phyloP scores from a whole-genome alignment of 1,284 basidiomycete species.

The Nidula niveotomentosa region DNA sequence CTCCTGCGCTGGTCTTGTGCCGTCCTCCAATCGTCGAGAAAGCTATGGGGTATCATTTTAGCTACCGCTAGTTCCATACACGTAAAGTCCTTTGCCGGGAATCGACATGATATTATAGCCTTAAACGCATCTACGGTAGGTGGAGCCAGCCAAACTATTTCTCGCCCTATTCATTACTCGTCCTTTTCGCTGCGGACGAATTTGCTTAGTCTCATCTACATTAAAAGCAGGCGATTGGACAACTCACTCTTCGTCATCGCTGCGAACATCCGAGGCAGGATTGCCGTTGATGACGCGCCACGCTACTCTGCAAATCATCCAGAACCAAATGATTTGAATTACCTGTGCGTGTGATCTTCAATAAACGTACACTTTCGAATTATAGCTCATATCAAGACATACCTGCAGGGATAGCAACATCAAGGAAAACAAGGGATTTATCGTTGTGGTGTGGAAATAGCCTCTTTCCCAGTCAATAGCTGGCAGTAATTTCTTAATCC shows the following conservation, averaged over 20 bases:
- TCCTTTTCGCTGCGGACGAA: neutral
- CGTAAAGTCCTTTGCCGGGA: no score
- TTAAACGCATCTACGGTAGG: neutral
- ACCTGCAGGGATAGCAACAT: conserved; percentile 71
- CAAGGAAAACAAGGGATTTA: conserved; percentile 49
- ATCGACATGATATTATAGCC: no score
- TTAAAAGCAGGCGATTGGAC: neutral
- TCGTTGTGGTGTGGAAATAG: conserved; percentile 49
- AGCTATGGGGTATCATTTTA: no score
- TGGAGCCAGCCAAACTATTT: neutral
- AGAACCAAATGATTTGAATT: conserved; percentile 84
- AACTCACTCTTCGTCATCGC: conserved; percentile 72
- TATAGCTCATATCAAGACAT: conserved; percentile 2
- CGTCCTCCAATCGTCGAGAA: no score
- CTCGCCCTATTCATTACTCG: neutral
- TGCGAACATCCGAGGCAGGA: conserved; percentile 83
- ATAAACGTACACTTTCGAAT: no score
- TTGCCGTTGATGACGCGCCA: conserved; percentile 77
- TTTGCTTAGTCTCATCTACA: no score
- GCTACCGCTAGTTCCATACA: no score
- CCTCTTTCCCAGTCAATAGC: conserved; percentile 63
- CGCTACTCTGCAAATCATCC: conserved; percentile 81
- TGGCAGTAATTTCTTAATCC: conserved; percentile 39
- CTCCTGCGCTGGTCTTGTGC: no score
- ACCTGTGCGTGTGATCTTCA: conserved; percentile 34